A percentile compares a stretch with the other conserved stretches of the same genome.
These are phyloP conservation scores for Pyrrhoderma noxium DNA, from an alignment of 1,284 basidiomycete genomes.

Conservation along the genomic window DNA sequence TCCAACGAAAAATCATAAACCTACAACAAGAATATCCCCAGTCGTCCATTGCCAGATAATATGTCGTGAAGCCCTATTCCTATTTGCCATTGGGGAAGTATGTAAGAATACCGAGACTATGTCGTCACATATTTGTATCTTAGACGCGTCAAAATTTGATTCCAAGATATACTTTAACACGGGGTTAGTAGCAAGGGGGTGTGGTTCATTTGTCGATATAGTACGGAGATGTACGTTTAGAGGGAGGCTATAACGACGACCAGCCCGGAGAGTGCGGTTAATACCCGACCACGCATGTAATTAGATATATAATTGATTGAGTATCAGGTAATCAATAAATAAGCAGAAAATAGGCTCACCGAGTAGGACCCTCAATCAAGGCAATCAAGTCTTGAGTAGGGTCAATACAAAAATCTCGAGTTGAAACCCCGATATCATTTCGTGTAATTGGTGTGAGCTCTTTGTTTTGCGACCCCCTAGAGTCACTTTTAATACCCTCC, in stretches of 20 bases:
- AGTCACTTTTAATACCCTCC: too few species aligned
- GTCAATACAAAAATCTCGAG: constrained; percentile 57
- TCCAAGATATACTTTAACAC: constrained; percentile 27
- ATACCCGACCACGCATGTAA: too few species aligned
- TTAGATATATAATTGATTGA: too few species aligned
- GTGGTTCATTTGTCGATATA: constrained; percentile 35
- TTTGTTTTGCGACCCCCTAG: too few species aligned
- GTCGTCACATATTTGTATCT: constrained; percentile 46
- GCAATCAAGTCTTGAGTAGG: constrained; percentile 53
- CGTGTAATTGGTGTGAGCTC: too few species aligned
- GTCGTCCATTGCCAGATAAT: constrained; percentile 51
- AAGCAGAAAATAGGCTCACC: constrained; percentile 14
- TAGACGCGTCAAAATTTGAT: constrained; percentile 25
- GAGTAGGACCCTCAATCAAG: constrained; percentile 32
- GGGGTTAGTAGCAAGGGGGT: constrained; percentile 29
- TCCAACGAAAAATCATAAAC: constrained; percentile 20
- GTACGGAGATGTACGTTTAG: constrained; percentile 32
- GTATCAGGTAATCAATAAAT: constrained; percentile 18
- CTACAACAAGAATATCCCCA: constrained; percentile 37
- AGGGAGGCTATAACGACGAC: constrained; percentile 13
- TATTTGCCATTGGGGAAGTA: constrained; percentile 25
- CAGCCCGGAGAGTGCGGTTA: too few species aligned
- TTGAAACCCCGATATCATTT: constrained; percentile 35
- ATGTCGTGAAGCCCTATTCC: too few species aligned
- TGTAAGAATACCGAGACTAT: constrained; percentile 41